phyloP scores from a whole-genome alignment of 2,329 filamentous ascomycete species.

The Xylariaceae sp. region DNA sequence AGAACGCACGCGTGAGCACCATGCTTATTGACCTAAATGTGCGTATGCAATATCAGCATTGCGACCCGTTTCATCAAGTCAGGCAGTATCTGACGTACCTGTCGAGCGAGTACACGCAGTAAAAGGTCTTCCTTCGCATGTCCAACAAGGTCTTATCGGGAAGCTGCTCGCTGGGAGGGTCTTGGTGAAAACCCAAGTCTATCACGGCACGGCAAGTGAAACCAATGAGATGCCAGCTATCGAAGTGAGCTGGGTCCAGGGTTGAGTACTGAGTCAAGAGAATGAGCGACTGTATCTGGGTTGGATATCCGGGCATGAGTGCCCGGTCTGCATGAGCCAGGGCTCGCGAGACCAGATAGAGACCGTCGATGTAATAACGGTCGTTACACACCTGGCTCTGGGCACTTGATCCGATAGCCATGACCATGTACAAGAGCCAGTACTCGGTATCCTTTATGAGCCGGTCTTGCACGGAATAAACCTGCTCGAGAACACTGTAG shows the following conservation, averaged over 20 bases:
- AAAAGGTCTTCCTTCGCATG: constrained; percentile 76
- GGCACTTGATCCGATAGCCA: constrained; percentile 73
- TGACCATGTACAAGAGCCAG: constrained; percentile 83
- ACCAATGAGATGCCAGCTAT: constrained; percentile 89
- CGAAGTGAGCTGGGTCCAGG: constrained; percentile 84
- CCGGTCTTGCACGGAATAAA: constrained; percentile 67
- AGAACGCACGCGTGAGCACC: constrained; percentile 81
- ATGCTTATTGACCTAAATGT: constrained; percentile 62
- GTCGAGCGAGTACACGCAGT: constrained; percentile 86
- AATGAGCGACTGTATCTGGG: constrained; percentile 81
- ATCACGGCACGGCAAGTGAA: constrained; percentile 83
- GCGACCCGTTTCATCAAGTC: too few species aligned
- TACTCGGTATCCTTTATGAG: constrained; percentile 65
- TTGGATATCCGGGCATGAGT: constrained; percentile 75
- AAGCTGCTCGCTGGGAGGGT: constrained; percentile 66
- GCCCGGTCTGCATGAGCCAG: constrained; percentile 76
- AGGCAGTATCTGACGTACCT: constrained; percentile 46
- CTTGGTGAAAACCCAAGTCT: constrained; percentile 89
- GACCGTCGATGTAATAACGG: constrained; percentile 52
- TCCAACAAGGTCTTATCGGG: constrained; percentile 67
- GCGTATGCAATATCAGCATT: constrained; percentile 5
- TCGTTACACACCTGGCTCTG: constrained; percentile 67
- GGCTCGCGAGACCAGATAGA: constrained; percentile 57
- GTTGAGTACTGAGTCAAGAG: constrained; percentile 85
- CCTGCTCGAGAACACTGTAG: constrained; percentile 70